A percentile compares a stretch with the other conserved stretches of the same genome.
These are phyloP conservation scores for Tuber magnatum DNA, from an alignment of 495 filamentous ascomycete species.

Conservation along the genomic window DNA sequence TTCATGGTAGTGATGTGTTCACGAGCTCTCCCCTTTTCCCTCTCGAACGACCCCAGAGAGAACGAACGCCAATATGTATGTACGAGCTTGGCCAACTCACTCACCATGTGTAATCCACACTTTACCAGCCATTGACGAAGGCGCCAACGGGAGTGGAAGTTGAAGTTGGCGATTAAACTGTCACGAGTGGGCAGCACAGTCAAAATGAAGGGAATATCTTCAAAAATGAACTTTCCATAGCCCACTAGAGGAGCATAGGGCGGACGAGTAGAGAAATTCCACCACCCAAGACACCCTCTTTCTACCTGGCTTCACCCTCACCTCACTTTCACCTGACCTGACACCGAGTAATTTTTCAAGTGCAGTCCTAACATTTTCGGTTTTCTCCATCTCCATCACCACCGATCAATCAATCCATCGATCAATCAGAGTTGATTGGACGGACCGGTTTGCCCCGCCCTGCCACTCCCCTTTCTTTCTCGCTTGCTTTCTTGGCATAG, in stretches of 20 bases:
- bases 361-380: neutral
- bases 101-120: neutral
- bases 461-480: no score
- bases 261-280: neutral
- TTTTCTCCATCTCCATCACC: neutral
- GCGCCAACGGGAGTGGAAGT: neutral
- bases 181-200: neutral
- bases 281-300: neutral
- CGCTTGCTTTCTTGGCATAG: neutral
- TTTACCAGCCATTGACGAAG: neutral
- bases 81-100: neutral
- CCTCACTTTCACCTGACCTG: neutral
- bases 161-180: neutral
- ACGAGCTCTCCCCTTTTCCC: neutral
- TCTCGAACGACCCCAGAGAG: neutral
- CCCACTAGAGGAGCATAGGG: neutral
- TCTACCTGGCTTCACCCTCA: neutral
- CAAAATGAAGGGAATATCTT: neutral
- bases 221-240: neutral
- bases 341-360: neutral
- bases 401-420: neutral
- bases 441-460: no score
- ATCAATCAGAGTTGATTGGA: neutral
- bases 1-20: neutral
- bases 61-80: neutral